Percentiles rank a stretch among this genome's conserved stretches.
Conservation (phyloP, 768 basidiomycete species). For the Lyophyllum semitale region DNA sequence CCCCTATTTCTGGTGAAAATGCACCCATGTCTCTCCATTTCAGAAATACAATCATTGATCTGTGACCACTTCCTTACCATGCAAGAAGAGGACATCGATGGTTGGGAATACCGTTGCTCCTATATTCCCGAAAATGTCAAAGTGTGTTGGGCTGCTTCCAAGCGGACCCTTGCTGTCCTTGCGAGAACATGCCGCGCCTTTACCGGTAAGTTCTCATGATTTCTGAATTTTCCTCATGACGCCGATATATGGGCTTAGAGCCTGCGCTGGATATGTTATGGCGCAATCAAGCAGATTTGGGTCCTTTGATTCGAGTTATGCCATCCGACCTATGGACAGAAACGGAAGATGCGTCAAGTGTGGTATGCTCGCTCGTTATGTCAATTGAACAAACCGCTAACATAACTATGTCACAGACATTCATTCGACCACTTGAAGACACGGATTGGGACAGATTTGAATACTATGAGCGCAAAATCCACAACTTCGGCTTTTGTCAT, state of each 20-base stretch:
- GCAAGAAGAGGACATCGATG: no score
- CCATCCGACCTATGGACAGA: constrained; percentile 2
- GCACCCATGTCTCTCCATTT: neutral
- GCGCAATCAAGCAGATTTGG: neutral
- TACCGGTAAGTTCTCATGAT: neutral
- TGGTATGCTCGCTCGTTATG: neutral
- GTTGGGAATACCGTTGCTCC: no score
- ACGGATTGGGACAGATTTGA: no score
- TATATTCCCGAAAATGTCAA: no score
- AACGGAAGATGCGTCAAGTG: neutral
- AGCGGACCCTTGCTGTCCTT: neutral
- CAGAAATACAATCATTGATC: neutral
- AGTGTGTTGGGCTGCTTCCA: no score
- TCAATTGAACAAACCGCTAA: neutral
- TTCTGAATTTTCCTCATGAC: neutral
- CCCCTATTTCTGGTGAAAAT: no score
- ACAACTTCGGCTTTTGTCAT: no score
- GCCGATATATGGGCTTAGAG: neutral
- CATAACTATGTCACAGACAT: neutral
- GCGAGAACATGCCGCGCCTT: neutral
- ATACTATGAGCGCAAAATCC: no score
- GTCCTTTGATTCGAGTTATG: constrained; percentile 2
- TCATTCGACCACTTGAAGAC: neutral
- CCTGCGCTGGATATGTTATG: neutral
- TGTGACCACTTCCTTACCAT: neutral